These are phyloP conservation scores for Blastobotrys aristatus DNA, from an alignment of 1,139 yeast genomes.

Conservation along the genomic window DNA sequence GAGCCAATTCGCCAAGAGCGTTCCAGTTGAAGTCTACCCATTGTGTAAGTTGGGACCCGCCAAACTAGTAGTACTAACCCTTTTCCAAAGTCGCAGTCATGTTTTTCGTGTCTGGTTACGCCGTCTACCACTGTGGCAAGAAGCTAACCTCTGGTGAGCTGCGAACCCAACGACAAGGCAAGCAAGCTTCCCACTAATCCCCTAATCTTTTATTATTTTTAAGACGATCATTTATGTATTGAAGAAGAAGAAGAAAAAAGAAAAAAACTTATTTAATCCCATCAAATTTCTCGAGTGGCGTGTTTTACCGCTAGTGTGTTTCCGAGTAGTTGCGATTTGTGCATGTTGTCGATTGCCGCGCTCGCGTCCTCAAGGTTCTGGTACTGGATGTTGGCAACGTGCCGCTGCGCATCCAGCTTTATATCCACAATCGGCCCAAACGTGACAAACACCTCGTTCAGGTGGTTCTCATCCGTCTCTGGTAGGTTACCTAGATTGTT, in stretches of 20 bases:
- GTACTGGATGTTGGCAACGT: slow-evolving; percentile 31
- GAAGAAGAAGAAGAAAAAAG: slow-evolving; percentile 2
- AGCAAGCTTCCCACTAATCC: slow-evolving; percentile 7
- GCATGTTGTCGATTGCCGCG: slow-evolving; percentile 37
- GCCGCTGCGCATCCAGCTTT: slow-evolving; percentile 19
- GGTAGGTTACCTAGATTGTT: neutral
- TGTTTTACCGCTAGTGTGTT: slow-evolving; percentile 27
- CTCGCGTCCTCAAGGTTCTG: slow-evolving; percentile 32
- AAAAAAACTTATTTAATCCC: neutral
- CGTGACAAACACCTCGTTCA: slow-evolving; percentile 30
- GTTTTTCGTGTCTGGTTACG: slow-evolving; percentile 29
- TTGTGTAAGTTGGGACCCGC: slow-evolving; percentile 24
- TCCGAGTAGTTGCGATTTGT: slow-evolving; percentile 31
- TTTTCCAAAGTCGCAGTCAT: slow-evolving; percentile 27
- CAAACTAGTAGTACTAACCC: slow-evolving; percentile 1
- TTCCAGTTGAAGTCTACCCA: slow-evolving; percentile 33
- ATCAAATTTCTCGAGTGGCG: slow-evolving; percentile 17
- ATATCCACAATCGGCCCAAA: slow-evolving; percentile 36
- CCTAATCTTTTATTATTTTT: neutral
- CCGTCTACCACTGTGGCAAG: slow-evolving; percentile 25
- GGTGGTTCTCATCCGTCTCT: slow-evolving; percentile 20
- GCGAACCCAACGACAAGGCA: slow-evolving; percentile 29
- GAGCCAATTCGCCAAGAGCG: slow-evolving; percentile 10
- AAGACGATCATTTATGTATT: too few species aligned
- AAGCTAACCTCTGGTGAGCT: slow-evolving; percentile 28